phyloP scores from a whole-genome alignment of 306 rosid genomes.

The Lupinus albus region DNA sequence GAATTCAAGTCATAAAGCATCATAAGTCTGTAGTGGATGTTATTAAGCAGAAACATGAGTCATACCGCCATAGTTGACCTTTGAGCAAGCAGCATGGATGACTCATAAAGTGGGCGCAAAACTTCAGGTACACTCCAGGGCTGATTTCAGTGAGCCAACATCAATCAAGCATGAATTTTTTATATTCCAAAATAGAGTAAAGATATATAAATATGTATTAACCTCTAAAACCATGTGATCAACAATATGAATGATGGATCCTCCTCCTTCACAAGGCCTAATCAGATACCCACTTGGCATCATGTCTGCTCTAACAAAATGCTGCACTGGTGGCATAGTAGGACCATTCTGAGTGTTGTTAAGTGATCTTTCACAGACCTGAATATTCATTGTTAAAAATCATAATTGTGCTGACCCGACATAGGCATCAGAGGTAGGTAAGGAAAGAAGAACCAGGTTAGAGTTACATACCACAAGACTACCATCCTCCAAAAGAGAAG shows the following conservation, averaged over 20 bases:
- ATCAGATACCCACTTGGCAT: conserved; percentile 42
- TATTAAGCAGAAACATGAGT: conserved; percentile 3
- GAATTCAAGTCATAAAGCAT: conserved; percentile 16
- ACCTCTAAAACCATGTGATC: conserved; percentile 95
- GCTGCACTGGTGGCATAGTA: conserved; percentile 84
- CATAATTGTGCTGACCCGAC: conserved; percentile 14
- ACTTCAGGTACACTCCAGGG: conserved; percentile 99
- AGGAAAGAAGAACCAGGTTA: not conserved
- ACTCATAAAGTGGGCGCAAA: conserved; percentile 89
- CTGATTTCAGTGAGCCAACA: conserved; percentile 48
- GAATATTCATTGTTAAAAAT: conserved; percentile 34
- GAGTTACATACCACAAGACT: conserved; percentile 83
- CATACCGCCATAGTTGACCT: conserved; percentile 92
- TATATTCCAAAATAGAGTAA: not conserved
- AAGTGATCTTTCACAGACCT: conserved; percentile 98
- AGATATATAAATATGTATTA: conserved; percentile 16
- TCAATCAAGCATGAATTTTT: conserved; percentile 29
- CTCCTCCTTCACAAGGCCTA: conserved; percentile 98
- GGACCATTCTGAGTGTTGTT: conserved; percentile 98
- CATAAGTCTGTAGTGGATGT: not conserved
- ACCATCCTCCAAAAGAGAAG: conserved; percentile 92
- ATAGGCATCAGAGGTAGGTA: conserved; percentile 2
- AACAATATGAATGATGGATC: conserved; percentile 90
- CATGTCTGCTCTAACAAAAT: conserved; percentile 91
- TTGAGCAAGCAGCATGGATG: conserved; percentile 89